Conservation (phyloP, 805 yeast species). For the Blastobotrys attinorum region DNA sequence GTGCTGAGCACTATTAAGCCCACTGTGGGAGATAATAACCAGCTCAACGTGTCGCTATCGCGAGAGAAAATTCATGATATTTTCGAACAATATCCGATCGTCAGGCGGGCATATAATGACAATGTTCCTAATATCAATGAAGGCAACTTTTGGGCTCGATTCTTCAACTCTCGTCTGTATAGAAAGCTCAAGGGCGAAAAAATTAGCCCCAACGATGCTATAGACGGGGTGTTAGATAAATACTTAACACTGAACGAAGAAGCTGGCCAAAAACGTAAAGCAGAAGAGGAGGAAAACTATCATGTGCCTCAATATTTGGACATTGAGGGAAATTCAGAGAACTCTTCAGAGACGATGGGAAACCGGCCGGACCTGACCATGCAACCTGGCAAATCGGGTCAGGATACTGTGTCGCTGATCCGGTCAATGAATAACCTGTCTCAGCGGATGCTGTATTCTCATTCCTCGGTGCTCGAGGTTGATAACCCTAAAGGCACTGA, state of each 20-base stretch:
- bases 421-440: conserved; percentile 85
- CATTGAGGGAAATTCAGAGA: conserved; percentile 70
- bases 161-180: conserved; percentile 83
- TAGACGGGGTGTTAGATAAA: conserved; percentile 78
- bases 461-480: too few species aligned
- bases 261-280: conserved; percentile 19
- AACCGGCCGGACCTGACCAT: conserved; percentile 85
- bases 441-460: conserved; percentile 55
- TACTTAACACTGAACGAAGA: conserved; percentile 63
- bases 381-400: conserved; percentile 51
- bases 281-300: conserved; percentile 29
- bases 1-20: conserved; percentile 91
- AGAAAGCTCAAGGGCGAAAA: conserved; percentile 85
- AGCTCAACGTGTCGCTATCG: conserved; percentile 87
- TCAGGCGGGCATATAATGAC: conserved; percentile 80
- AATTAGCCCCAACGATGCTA: conserved; percentile 64
- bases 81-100: conserved; percentile 87
- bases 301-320: conserved; percentile 65
- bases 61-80: conserved; percentile 84
- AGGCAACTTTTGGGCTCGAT: conserved; percentile 94
- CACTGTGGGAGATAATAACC: conserved; percentile 85
- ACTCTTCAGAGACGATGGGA: conserved; percentile 68
- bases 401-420: conserved; percentile 67
- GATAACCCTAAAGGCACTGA: too few species aligned
- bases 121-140: conserved; percentile 84